Evolutionary conservation across 2,329 filamentous ascomycete genomes (phyloP).

Genomic region (Colletotrichum abscissum): DNA sequence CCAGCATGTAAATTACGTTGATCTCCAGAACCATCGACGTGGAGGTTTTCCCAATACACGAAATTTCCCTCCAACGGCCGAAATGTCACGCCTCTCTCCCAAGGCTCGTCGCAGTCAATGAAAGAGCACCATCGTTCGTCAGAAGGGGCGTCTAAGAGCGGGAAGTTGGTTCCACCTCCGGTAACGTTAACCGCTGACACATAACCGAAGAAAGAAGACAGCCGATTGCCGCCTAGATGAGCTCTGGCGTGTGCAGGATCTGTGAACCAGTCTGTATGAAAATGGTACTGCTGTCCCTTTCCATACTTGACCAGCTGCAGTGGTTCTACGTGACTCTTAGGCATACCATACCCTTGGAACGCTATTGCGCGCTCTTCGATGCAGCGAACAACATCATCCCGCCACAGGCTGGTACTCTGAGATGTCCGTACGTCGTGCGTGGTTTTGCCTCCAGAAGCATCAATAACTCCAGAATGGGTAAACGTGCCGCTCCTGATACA

Average conservation of each 20-base stretch:
- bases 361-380: constrained; percentile 58
- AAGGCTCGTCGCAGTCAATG: constrained; percentile 60
- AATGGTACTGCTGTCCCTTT: constrained; percentile 57
- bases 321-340: constrained; percentile 54
- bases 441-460: constrained; percentile 45
- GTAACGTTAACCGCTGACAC: constrained; percentile 52
- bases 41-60: constrained; percentile 61
- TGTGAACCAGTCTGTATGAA: constrained; percentile 64
- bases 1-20: constrained; percentile 58
- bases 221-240: constrained; percentile 53
- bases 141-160: constrained; percentile 50
- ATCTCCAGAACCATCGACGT: constrained; percentile 52
- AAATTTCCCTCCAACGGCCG: constrained; percentile 58
- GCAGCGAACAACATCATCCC: constrained; percentile 56
- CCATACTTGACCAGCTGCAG: constrained; percentile 61
- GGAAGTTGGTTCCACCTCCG: constrained; percentile 63
- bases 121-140: constrained; percentile 45
- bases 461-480: constrained; percentile 54
- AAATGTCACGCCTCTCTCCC: constrained; percentile 60
- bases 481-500: constrained; percentile 53
- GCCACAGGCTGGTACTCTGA: constrained; percentile 56
- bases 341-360: constrained; percentile 56
- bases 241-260: constrained; percentile 50
- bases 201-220: constrained; percentile 61
- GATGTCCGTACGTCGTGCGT: constrained; percentile 55